Evolutionary conservation across 257 asterid species (phyloP).

Genomic region (Primulina eburnea): DNA sequence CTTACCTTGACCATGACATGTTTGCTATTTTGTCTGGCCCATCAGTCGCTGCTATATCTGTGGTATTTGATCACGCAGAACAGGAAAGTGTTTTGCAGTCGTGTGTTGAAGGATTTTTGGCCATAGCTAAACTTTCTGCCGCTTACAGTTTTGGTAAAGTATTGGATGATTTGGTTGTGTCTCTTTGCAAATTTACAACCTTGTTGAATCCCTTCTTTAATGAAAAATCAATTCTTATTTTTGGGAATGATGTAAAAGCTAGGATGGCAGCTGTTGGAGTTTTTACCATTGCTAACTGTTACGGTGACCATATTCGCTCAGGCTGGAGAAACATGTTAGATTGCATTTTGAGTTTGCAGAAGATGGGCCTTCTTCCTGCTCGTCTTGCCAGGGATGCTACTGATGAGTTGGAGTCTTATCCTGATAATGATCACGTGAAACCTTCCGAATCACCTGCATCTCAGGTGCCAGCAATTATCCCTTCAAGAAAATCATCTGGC

Average conservation of each 20-base stretch:
- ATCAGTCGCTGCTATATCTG: conserved; percentile 84
- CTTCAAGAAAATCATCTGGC: conserved; percentile 76
- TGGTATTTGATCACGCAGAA: conserved; percentile 81
- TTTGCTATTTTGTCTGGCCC: conserved; percentile 80
- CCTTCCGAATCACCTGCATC: conserved; percentile 38
- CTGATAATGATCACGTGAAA: conserved; percentile 46
- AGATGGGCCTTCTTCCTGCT: conserved; percentile 80
- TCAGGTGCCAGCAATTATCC: conserved; percentile 36
- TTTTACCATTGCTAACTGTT: conserved; percentile 74
- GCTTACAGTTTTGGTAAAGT: conserved; percentile 58
- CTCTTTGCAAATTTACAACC: conserved; percentile 82
- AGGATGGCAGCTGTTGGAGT: conserved; percentile 80
- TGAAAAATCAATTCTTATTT: conserved; percentile 62
- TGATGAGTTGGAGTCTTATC: conserved; percentile 55
- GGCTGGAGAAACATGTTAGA: conserved; percentile 94
- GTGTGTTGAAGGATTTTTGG: conserved; percentile 78
- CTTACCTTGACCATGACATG: conserved; percentile 77
- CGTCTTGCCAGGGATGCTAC: conserved; percentile 82
- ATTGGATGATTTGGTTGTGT: conserved; percentile 80
- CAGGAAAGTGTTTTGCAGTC: conserved; percentile 62
- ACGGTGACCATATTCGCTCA: conserved; percentile 74
- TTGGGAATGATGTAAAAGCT: conserved; percentile 76
- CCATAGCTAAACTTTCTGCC: conserved; percentile 78
- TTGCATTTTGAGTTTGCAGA: conserved; percentile 83
- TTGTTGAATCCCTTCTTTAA: conserved; percentile 54